Evolutionary conservation across 2,329 filamentous ascomycete genomes (phyloP).

Genomic region (Aureobasidium sp.): DNA sequence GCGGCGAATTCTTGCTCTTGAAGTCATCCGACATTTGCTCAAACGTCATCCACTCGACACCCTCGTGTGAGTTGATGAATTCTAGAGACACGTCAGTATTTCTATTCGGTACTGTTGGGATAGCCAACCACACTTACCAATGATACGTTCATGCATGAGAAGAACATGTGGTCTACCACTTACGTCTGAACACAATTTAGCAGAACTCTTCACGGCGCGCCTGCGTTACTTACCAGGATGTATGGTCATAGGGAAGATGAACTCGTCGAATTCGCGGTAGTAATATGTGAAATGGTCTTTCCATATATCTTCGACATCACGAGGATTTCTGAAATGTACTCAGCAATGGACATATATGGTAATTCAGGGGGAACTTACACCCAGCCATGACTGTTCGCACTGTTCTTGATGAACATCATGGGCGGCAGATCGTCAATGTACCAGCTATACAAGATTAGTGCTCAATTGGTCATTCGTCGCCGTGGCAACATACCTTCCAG

Average conservation of each 20-base stretch:
- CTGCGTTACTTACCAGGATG: constrained; percentile 43
- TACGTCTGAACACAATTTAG: constrained; percentile 42
- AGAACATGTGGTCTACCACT: constrained; percentile 65
- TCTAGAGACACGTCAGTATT: constrained; percentile 49
- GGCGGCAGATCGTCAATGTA: constrained; percentile 48
- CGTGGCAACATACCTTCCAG: constrained; percentile 42
- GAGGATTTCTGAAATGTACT: constrained; percentile 28
- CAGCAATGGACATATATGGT: not conserved
- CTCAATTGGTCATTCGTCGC: not conserved
- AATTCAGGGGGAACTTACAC: constrained; percentile 28
- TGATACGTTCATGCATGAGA: constrained; percentile 63
- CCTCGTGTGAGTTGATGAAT: constrained; percentile 57
- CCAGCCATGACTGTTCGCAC: constrained; percentile 59
- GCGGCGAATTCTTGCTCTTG: constrained; percentile 56
- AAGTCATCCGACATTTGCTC: constrained; percentile 67
- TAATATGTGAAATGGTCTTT: constrained; percentile 65
- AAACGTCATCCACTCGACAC: constrained; percentile 63
- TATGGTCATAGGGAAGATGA: constrained; percentile 70
- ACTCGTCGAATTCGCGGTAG: constrained; percentile 69
- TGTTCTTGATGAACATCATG: constrained; percentile 66
- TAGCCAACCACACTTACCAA: not conserved
- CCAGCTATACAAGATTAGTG: not conserved
- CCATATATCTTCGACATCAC: constrained; percentile 57
- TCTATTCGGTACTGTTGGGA: not conserved
- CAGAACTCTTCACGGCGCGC: too few relatives aligned